These are phyloP conservation scores for Saturnispora halmiae DNA, from an alignment of 805 yeast species.

Conservation along the genomic window DNA sequence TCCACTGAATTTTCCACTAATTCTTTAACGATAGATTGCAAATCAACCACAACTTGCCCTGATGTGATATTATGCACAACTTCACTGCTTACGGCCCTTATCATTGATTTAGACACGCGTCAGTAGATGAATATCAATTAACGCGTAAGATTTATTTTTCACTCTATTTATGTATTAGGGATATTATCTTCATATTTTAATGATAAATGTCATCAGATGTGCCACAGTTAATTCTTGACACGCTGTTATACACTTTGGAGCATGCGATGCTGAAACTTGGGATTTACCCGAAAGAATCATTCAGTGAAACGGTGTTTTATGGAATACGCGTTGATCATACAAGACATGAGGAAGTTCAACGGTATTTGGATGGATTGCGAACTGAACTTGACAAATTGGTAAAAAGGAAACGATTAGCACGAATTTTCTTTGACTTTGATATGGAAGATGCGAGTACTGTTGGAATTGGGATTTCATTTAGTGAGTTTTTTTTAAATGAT, in stretches of 20 bases:
- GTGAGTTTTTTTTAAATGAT: conserved; percentile 7
- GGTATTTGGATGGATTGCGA: conserved; percentile 29
- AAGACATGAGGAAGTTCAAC: conserved; percentile 38
- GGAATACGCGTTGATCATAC: conserved; percentile 34
- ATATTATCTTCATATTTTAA: background rate
- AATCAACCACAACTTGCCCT: conserved; percentile 84
- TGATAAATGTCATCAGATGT: conserved; percentile 3
- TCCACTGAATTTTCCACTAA: conserved; percentile 81
- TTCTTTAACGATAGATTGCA: conserved; percentile 74
- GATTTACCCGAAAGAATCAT: conserved; percentile 47
- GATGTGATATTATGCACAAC: conserved; percentile 78
- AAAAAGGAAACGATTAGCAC: conserved; percentile 10
- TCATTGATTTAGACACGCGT: conserved; percentile 2
- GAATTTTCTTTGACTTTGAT: conserved; percentile 4
- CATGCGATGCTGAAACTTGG: conserved; percentile 44
- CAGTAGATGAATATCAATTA: too few relatives aligned
- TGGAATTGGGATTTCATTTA: conserved; percentile 7
- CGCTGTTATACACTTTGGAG: conserved; percentile 24
- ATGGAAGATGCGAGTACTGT: background rate
- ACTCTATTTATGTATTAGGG: too few relatives aligned
- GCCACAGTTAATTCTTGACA: conserved; percentile 6
- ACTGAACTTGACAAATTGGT: conserved; percentile 16
- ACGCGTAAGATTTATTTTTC: too few relatives aligned
- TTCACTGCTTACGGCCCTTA: conserved; percentile 3
- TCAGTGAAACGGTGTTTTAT: conserved; percentile 35